These are phyloP conservation scores for Nicotiana knightiana DNA, from an alignment of 257 asterid species.

Conservation along the genomic window DNA sequence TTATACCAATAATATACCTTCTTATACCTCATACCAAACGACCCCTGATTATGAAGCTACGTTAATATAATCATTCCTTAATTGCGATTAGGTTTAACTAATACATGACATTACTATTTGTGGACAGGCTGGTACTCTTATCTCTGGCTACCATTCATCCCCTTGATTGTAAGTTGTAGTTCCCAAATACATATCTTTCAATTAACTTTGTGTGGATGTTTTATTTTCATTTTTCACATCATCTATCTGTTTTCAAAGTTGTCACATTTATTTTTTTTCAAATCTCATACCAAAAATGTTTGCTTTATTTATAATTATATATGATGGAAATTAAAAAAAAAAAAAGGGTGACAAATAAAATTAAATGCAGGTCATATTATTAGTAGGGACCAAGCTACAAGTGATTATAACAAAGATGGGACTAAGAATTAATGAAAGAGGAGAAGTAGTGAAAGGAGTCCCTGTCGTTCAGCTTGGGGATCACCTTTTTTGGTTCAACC, in stretches of 20 bases:
- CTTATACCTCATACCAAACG: too few species aligned
- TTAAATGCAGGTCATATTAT: conserved; percentile 49
- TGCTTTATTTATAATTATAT: background rate
- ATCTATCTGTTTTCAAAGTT: background rate
- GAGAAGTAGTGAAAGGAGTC: conserved; percentile 68
- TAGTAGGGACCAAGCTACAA: conserved; percentile 88
- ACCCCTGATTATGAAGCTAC: background rate
- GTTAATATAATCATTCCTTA: background rate
- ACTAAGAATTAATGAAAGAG: conserved; percentile 61
- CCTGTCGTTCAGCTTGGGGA: conserved; percentile 81
- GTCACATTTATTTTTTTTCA: background rate
- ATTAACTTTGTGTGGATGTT: background rate
- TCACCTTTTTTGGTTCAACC: conserved; percentile 85
- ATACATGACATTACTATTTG: background rate
- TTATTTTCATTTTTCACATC: background rate
- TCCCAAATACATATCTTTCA: background rate
- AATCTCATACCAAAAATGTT: background rate
- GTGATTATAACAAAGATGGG: conserved; percentile 92
- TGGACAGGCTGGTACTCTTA: conserved; percentile 82
- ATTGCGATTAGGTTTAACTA: background rate
- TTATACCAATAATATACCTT: too few species aligned
- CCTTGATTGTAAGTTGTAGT: conserved; percentile 63
- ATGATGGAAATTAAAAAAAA: background rate
- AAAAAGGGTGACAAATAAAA: background rate
- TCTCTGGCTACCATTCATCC: conserved; percentile 84